These are phyloP conservation scores for Cokeromyces recurvatus DNA, from an alignment of 371 early-diverging fungal species.

Conservation along the genomic window DNA sequence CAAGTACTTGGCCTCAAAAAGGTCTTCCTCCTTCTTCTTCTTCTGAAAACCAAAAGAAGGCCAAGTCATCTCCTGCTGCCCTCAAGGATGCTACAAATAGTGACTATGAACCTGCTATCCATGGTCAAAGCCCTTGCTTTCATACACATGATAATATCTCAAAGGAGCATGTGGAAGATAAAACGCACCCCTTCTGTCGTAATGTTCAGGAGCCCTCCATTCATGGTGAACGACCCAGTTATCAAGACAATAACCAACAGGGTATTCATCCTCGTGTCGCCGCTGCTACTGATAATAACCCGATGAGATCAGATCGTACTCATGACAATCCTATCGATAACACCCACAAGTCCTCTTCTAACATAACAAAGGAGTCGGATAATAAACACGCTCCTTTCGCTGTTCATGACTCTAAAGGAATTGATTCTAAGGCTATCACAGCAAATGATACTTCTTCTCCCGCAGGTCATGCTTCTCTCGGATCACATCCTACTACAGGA, in stretches of 20 bases:
- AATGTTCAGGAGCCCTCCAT: constrained; percentile 5
- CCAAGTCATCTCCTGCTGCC: no score
- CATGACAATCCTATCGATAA: no score
- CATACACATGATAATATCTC: neutral
- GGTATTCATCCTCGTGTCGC: constrained; percentile 9
- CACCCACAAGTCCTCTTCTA: neutral
- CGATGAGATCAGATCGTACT: neutral
- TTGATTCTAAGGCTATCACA: constrained; percentile 2
- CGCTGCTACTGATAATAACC: neutral
- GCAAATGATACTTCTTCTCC: no score
- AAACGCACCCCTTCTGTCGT: constrained; percentile 1
- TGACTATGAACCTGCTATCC: constrained; percentile 13
- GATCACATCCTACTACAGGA: no score
- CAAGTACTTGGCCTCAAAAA: constrained; percentile 3
- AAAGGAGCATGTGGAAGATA: neutral
- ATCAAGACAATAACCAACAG: neutral
- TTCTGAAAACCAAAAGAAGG: neutral
- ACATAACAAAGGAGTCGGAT: no score
- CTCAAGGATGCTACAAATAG: constrained; percentile 1
- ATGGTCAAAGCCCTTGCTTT: constrained; percentile 9
- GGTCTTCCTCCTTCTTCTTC: neutral
- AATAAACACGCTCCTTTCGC: no score
- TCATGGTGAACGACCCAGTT: no score
- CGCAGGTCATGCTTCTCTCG: no score
- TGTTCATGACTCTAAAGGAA: neutral